Base-by-base conservation (phyloP, 495 filamentous ascomycete species). In the Penicillium daleae region DNA sequence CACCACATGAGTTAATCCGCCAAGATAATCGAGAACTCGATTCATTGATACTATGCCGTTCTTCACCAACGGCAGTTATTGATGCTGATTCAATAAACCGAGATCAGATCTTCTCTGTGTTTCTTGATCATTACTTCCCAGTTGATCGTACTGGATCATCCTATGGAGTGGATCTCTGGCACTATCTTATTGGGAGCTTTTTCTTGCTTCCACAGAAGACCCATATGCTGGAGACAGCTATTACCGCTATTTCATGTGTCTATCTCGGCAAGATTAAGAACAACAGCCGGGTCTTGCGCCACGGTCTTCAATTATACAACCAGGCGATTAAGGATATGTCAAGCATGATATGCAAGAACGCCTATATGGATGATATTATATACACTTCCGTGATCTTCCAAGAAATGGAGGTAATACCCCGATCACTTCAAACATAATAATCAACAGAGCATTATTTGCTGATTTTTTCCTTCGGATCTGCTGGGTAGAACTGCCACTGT, bases 351-450 rank as follows among this genome's bases (percentile, higher is more conserved):
- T 17, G 24, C 17, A 6, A 15, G 8, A 27, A 31, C 13, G 13
- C 12, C 12, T 31, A 27, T 27, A 24, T 7, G 0, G 48, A 51
- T 31, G 48, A 51, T 13, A 26, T 51, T 26, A 51, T 51, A 10
- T 51, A 51, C 24, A 51, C 48, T 26, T 12, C 48, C 7, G 24
- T 51, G 15, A 31, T 51, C 24, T 51, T 51, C 31, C 48, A 51
- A 17, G 48, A 51, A 27, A 26, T 51, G 17, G 48, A 51, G 48
- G 48, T 51, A 26, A 51, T 26, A 17, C 3, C 2, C 2, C 7
- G 8, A 2, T 50, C 46, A 2, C 10, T 12, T 5, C 15, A 17
- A 39, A 15, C 13, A 39, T 15, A 1, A 39, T 13, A 13, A 12
- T 17, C 12, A 6, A 15, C 35, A 3, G 13, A 39, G 40, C 8